phyloP scores from a whole-genome alignment of 192 early-diverging fungal species.

The Linnemannia schmuckeri region DNA sequence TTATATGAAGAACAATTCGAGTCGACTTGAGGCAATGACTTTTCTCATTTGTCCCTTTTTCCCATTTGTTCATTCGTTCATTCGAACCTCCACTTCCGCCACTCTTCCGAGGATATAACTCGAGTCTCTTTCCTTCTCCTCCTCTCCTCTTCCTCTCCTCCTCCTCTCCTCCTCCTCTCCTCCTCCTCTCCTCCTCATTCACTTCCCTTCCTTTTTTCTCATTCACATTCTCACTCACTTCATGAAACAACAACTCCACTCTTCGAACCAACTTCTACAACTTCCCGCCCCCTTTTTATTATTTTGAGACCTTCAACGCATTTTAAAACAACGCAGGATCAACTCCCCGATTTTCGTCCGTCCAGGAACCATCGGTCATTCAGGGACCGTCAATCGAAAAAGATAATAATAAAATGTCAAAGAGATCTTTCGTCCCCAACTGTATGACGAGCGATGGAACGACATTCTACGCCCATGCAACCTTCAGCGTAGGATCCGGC shows the following conservation, averaged over 20 bases:
- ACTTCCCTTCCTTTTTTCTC: neutral
- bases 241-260: neutral
- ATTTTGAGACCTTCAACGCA: neutral
- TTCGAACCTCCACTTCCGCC: neutral
- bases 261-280: no score
- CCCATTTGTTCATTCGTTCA: neutral
- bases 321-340: neutral
- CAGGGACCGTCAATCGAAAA: neutral
- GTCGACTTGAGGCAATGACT: no score
- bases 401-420: neutral
- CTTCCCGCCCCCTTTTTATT: neutral
- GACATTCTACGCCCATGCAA: conserved; percentile 13
- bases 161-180: no score
- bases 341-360: neutral
- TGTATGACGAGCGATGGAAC: conserved; percentile 35
- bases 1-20: no score
- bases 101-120: no score
- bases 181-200: neutral
- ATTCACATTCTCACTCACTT: neutral
- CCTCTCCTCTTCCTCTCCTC: neutral
- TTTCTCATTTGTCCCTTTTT: no score
- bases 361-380: neutral
- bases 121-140: neutral
- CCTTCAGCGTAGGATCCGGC: neutral
- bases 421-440: neutral